These are phyloP conservation scores for Carpinus viminea DNA, from an alignment of 306 rosid species.

Conservation along the genomic window DNA sequence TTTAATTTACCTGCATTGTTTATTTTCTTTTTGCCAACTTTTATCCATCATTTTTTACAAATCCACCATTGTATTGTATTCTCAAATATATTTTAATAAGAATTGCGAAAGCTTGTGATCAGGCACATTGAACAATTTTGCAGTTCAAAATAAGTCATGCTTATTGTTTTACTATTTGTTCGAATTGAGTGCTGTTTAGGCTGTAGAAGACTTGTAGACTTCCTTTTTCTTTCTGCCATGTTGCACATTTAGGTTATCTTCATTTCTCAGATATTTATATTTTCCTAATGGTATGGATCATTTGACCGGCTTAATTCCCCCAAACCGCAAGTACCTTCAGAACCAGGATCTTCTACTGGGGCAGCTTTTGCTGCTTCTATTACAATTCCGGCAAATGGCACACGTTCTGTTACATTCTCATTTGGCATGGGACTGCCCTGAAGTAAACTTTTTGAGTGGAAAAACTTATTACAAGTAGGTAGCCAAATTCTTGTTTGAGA, in stretches of 20 bases:
- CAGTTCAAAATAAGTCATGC: background rate
- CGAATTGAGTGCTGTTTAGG: background rate
- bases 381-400: constrained; percentile 60
- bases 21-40: background rate
- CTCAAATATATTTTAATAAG: background rate
- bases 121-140: background rate
- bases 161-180: background rate
- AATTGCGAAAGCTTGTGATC: background rate
- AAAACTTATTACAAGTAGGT: constrained; percentile 76
- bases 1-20: background rate
- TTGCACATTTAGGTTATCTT: background rate
- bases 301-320: constrained; percentile 62
- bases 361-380: constrained; percentile 94
- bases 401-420: constrained; percentile 78
- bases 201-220: too few relatives aligned
- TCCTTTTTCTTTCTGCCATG: too few relatives aligned
- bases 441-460: too few relatives aligned
- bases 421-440: constrained; percentile 97
- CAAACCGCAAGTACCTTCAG: constrained; percentile 54
- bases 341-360: constrained; percentile 86
- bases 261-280: background rate
- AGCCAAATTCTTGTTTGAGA: constrained; percentile 20
- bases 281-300: constrained; percentile 68
- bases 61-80: too few relatives aligned
- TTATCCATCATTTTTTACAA: too few relatives aligned